phyloP scores from a whole-genome alignment of 1,139 yeast species.

The Yamadazyma mexicana region DNA sequence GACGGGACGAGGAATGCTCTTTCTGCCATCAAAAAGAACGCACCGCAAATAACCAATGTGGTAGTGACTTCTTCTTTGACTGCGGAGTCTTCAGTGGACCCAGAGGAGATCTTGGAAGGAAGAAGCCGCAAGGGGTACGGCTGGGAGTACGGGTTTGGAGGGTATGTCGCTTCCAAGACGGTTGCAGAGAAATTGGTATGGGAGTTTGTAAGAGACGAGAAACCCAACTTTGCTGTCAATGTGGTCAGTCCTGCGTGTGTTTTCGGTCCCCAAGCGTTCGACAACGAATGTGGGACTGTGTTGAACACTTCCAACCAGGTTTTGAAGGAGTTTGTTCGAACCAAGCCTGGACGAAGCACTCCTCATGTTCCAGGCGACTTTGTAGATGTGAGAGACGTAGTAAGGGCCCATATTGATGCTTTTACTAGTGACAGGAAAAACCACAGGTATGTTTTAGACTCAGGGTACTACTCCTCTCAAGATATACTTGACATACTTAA shows the following conservation, averaged over 20 bases:
- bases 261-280: constrained; percentile 43
- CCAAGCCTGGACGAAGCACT: constrained; percentile 15
- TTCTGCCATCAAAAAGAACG: constrained; percentile 21
- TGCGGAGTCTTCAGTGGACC: constrained; percentile 12
- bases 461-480: constrained; percentile 33
- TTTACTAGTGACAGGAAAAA: constrained; percentile 25
- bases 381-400: constrained; percentile 43
- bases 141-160: constrained; percentile 20
- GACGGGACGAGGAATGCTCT: constrained; percentile 28
- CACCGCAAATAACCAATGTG: constrained; percentile 24
- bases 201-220: constrained; percentile 41
- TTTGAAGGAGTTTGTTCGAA: constrained; percentile 20
- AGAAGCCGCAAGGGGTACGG: no score
- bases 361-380: constrained; percentile 28
- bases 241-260: constrained; percentile 34
- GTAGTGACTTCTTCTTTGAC: constrained; percentile 31
- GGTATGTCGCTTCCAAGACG: constrained; percentile 36
- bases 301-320: constrained; percentile 46
- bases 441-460: constrained; percentile 26
- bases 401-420: constrained; percentile 34
- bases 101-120: no score
- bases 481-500: constrained; percentile 32
- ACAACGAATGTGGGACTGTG: constrained; percentile 23
- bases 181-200: constrained; percentile 49
- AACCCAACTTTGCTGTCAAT: constrained; percentile 26